Evolutionary conservation across 495 filamentous ascomycete species (phyloP).

Genomic region (Neurospora africana): DNA sequence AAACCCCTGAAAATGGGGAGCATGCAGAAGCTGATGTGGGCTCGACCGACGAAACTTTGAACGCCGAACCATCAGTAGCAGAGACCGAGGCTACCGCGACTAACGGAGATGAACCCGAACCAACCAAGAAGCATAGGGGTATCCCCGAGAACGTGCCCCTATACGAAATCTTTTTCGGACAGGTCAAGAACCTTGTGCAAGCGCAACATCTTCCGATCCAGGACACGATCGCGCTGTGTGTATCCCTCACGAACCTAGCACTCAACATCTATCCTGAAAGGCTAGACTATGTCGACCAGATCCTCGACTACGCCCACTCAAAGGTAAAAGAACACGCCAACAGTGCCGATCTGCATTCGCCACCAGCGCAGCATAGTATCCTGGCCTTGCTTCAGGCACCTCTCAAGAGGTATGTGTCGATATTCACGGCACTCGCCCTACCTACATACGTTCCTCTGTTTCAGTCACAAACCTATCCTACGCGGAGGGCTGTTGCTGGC

Average conservation of each 20-base stretch:
- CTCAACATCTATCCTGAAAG: constrained; percentile 90
- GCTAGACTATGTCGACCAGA: constrained; percentile 91
- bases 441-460: constrained; percentile 85
- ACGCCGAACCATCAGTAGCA: constrained; percentile 24
- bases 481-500: constrained; percentile 78
- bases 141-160: constrained; percentile 79
- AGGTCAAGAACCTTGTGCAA: constrained; percentile 86
- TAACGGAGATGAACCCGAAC: constrained; percentile 28
- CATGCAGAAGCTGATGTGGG: constrained; percentile 9
- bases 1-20: constrained; percentile 12
- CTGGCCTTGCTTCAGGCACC: constrained; percentile 80
- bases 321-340: constrained; percentile 87
- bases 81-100: constrained; percentile 32
- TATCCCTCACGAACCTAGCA: constrained; percentile 84
- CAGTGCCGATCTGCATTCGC: constrained; percentile 86
- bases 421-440: constrained; percentile 86
- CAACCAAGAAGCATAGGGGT: constrained; percentile 48
- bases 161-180: constrained; percentile 96
- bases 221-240: constrained; percentile 84
- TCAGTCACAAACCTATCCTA: constrained; percentile 87
- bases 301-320: constrained; percentile 75
- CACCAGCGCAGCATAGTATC: constrained; percentile 76
- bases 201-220: constrained; percentile 84
- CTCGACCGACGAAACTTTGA: constrained; percentile 11
- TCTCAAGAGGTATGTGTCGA: constrained; percentile 76